Base-by-base conservation (phyloP, 306 rosid species). In the Aeschynomene evenia region DNA sequence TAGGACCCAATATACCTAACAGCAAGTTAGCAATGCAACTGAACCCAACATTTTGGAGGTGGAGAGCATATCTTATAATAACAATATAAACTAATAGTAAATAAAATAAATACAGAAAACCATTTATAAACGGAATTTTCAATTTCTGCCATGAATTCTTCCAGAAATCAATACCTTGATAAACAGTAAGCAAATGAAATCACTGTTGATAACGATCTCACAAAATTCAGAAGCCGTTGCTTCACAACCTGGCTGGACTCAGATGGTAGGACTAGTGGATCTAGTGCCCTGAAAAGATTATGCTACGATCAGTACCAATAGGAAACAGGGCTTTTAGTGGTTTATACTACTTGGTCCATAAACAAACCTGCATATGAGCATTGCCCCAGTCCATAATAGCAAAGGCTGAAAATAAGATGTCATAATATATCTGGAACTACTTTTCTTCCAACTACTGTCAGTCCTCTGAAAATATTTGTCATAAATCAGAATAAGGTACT, bases 391-490 rank as follows among this genome's bases (percentile, higher is more conserved):
- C 99, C 97, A 95, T 21, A 91, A 86, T 74, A 95, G 83, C 79
- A 95, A 68, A 46, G 99, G 99, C 87, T 81, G 96, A 71, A 95
- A 68, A 63, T 87, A 95, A 51, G 96, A 87, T 50, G 87, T 79
- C 86, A 83, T 81, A 55, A 81, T 77, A 63, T 83, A 74, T 74
- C 59, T 66, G 0, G 92, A 82, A 51, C 79, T 83, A 83, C 99
- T 94, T 82, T 87, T 89, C 77, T 81, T 91, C 99, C 99, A 91
- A 63, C 79, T 88, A 71, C 77, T 85, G 69, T 91, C 99, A 31
- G 79, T 73, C 57, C 85, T 83, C 99, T 94, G 92, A 79, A 81
- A 64, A 51, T 50, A 70, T 26, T 72, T 51, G 16, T 22, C 74
- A 45, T 14, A 13, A 59, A 72, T 70, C 62, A 80, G 66, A 57